Evolutionary conservation across 1,284 basidiomycete species (phyloP).

Genomic region (Chiua sp.): DNA sequence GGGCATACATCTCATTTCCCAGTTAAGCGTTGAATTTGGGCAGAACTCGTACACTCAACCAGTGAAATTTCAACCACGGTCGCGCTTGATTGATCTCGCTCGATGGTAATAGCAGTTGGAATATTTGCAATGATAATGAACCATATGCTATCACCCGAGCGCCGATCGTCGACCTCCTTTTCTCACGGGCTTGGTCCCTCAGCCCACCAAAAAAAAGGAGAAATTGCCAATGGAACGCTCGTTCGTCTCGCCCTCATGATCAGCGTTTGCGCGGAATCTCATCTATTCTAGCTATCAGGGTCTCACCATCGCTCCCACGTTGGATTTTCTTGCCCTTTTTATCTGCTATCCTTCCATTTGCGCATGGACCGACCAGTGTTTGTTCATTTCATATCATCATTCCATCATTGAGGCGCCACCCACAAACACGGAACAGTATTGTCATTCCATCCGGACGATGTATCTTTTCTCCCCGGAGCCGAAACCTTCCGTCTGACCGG

Average conservation of each 20-base stretch:
- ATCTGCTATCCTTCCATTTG: conserved; percentile 13
- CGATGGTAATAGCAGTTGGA: no score
- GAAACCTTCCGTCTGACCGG: conserved; percentile 20
- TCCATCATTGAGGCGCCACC: conserved; percentile 10
- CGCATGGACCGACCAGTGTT: conserved; percentile 13
- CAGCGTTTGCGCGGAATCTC: conserved; percentile 22
- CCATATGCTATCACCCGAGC: not conserved
- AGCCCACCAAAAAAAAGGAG: no score
- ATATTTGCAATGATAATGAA: not conserved
- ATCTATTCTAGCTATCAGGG: conserved; percentile 5
- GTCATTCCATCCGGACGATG: conserved; percentile 16
- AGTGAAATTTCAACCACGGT: not conserved
- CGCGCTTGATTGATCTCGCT: not conserved
- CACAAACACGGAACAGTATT: conserved; percentile 18
- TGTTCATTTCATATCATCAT: conserved; percentile 6
- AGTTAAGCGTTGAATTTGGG: not conserved
- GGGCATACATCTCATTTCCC: conserved; percentile 19
- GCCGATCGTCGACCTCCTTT: no score
- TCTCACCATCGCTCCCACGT: conserved; percentile 6
- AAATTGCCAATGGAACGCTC: not conserved
- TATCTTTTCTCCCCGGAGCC: conserved; percentile 1
- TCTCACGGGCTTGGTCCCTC: no score
- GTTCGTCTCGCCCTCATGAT: conserved; percentile 22
- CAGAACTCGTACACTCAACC: not conserved
- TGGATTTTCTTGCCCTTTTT: not conserved